phyloP scores from a whole-genome alignment of 2,329 filamentous ascomycete species.

The Neophaeococcomyces mojaviensis region DNA sequence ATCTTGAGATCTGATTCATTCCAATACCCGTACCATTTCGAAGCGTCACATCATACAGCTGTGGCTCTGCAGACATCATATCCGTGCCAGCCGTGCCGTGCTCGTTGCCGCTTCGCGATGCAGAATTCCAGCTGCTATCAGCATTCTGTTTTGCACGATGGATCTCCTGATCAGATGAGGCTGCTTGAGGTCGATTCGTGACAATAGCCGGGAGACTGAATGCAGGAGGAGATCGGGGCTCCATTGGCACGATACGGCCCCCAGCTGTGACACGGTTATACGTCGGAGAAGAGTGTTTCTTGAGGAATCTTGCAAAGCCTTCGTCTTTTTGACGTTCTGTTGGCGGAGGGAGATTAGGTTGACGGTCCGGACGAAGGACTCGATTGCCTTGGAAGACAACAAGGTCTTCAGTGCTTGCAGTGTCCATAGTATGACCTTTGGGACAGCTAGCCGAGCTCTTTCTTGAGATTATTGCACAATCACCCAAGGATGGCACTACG shows the following conservation, averaged over 20 bases:
- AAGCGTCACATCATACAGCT: neutral
- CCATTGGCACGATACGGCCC: constrained; percentile 43
- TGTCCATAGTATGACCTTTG: constrained; percentile 18
- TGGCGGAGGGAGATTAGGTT: constrained; percentile 29
- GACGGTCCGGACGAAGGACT: constrained; percentile 19
- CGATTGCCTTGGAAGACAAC: constrained; percentile 15
- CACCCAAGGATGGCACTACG: constrained; percentile 21
- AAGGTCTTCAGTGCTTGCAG: constrained; percentile 17
- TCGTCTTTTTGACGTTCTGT: constrained; percentile 30
- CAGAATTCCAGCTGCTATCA: neutral
- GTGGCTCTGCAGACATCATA: neutral
- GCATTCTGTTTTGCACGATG: neutral
- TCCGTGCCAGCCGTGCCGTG: neutral
- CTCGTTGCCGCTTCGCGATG: neutral
- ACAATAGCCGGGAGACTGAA: constrained; percentile 1
- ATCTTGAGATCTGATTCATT: too few relatives aligned
- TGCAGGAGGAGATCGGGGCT: constrained; percentile 28
- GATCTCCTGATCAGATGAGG: neutral
- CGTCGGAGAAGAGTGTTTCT: constrained; percentile 41
- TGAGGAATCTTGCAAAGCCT: constrained; percentile 41
- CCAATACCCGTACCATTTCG: too few relatives aligned
- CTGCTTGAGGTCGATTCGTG: constrained; percentile 1
- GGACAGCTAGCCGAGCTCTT: constrained; percentile 15
- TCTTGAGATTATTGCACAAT: constrained; percentile 19
- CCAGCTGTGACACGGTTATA: constrained; percentile 44